Evolutionary conservation across 177 flowering plant species (phyloP).

Genomic region (Vitis hybrid): DNA sequence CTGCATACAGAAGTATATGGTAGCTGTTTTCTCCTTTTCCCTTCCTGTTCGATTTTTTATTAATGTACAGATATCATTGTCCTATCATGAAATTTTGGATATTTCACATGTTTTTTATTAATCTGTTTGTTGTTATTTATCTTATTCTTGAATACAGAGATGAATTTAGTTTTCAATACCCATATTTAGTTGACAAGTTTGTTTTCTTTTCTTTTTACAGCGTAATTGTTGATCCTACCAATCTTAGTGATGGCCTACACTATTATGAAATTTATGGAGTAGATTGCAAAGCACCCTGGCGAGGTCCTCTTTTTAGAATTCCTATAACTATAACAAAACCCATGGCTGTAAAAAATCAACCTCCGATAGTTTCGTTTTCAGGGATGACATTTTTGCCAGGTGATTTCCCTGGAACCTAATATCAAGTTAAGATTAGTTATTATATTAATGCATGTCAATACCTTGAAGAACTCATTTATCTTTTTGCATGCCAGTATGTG

Average conservation of each 20-base stretch:
- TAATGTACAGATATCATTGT: too few relatives aligned
- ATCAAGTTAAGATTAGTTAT: background rate
- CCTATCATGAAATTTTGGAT: background rate
- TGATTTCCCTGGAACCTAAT: constrained; percentile 14
- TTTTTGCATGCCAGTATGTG: background rate
- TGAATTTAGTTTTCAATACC: too few relatives aligned
- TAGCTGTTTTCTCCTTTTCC: too few relatives aligned
- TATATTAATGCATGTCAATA: background rate
- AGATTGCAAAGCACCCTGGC: constrained; percentile 93
- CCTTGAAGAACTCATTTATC: background rate
- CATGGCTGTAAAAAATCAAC: constrained; percentile 39
- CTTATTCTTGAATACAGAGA: too few relatives aligned
- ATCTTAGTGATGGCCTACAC: constrained; percentile 73
- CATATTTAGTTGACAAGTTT: background rate
- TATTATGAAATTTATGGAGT: constrained; percentile 81
- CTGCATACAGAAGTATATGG: too few relatives aligned
- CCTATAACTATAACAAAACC: constrained; percentile 91
- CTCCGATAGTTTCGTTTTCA: constrained; percentile 55
- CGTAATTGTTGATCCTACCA: constrained; percentile 85
- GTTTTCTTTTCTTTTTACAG: constrained; percentile 41
- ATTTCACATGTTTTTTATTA: background rate
- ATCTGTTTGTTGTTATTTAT: background rate
- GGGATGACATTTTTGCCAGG: constrained; percentile 80
- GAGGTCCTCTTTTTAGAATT: constrained; percentile 89
- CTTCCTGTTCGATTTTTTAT: too few relatives aligned